phyloP scores from a whole-genome alignment of 768 basidiomycete species.

The Boletus reticuloceps region DNA sequence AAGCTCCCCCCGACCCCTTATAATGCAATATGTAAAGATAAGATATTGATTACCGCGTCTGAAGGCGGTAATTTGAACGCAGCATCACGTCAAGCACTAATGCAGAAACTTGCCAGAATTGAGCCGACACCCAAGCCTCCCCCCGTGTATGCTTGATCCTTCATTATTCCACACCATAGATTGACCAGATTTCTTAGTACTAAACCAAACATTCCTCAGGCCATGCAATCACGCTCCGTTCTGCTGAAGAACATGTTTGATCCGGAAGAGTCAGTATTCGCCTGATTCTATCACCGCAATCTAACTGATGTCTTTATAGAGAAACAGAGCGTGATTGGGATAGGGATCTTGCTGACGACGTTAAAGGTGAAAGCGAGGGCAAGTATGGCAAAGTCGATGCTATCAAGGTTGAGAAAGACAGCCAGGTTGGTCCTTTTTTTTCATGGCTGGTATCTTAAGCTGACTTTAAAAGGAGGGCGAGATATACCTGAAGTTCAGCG shows the following conservation, averaged over 20 bases:
- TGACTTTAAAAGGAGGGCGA: slow-evolving; percentile 65
- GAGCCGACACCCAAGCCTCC: slow-evolving; percentile 61
- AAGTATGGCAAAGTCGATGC: slow-evolving; percentile 87
- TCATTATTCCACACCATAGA: background rate
- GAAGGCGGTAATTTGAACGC: slow-evolving; percentile 96
- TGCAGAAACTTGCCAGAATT: slow-evolving; percentile 99
- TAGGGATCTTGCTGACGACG: slow-evolving; percentile 92
- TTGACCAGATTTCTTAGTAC: slow-evolving; percentile 42
- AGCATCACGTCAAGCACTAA: slow-evolving; percentile 97
- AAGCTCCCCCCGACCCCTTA: slow-evolving; percentile 16
- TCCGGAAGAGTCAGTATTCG: slow-evolving; percentile 80
- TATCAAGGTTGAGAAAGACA: slow-evolving; percentile 93
- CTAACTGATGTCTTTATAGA: slow-evolving; percentile 39
- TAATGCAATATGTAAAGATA: background rate
- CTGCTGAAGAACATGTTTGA: slow-evolving; percentile 95
- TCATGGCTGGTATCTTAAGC: background rate
- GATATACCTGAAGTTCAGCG: slow-evolving; percentile 91
- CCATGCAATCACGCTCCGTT: slow-evolving; percentile 87
- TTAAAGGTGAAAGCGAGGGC: slow-evolving; percentile 87
- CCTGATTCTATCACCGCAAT: background rate
- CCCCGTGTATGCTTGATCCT: slow-evolving; percentile 50
- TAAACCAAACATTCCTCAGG: slow-evolving; percentile 76
- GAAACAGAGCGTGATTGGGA: slow-evolving; percentile 98
- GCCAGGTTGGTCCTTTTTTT: slow-evolving; percentile 61
- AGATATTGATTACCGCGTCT: slow-evolving; percentile 9